phyloP scores from a whole-genome alignment of 2,329 filamentous ascomycete genomes.

The Sporothrix curviconia region DNA sequence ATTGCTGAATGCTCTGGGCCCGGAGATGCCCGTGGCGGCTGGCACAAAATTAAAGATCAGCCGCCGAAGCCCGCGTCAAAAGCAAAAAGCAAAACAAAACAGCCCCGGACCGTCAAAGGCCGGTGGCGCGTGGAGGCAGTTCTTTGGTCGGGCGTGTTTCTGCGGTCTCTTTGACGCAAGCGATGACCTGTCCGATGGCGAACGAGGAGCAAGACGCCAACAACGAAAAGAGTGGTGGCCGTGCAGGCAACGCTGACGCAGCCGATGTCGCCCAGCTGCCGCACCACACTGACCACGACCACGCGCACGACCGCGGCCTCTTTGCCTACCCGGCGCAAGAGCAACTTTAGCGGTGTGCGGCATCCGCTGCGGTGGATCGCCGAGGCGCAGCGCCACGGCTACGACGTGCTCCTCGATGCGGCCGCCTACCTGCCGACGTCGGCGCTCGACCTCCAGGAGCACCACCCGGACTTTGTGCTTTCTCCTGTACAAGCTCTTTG shows the following conservation, averaged over 20 bases:
- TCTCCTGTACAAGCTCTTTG: slow-evolving; percentile 39
- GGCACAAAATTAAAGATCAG: too few species aligned
- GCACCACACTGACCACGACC: slow-evolving; percentile 8
- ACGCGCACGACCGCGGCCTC: slow-evolving; percentile 24
- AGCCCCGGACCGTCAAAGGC: too few species aligned
- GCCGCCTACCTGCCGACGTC: slow-evolving; percentile 35
- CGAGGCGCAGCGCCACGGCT: slow-evolving; percentile 31
- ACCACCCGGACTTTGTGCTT: slow-evolving; percentile 35
- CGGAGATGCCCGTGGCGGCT: not conserved
- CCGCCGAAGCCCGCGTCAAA: not conserved
- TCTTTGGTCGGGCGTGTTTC: not conserved
- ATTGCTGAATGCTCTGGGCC: slow-evolving; percentile 23
- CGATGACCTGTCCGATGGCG: not conserved
- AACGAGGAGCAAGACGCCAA: not conserved
- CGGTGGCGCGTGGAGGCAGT: not conserved
- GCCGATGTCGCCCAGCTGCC: not conserved
- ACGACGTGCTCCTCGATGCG: slow-evolving; percentile 35
- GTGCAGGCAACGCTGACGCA: not conserved
- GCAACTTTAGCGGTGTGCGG: slow-evolving; percentile 38
- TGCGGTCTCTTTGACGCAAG: slow-evolving; percentile 6
- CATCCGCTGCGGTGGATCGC: slow-evolving; percentile 34
- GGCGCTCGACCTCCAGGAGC: slow-evolving; percentile 27
- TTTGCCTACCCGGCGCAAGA: slow-evolving; percentile 42
- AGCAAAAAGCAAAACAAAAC: not conserved
- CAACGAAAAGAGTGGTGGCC: too few species aligned